These are phyloP conservation scores for Moricandia moricandioides DNA, from an alignment of 345 rosid species.

Conservation along the genomic window DNA sequence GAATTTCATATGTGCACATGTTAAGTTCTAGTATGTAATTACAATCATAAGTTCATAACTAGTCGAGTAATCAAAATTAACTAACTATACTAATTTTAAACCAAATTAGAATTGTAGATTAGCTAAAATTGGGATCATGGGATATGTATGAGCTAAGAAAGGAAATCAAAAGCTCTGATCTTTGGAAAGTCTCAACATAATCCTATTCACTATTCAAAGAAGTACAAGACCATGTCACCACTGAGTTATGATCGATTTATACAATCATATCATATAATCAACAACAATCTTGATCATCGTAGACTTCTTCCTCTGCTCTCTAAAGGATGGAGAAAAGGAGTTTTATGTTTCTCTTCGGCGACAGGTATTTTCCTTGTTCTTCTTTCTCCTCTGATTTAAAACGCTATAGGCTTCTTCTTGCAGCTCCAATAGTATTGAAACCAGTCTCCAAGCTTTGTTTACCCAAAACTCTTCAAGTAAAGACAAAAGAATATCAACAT, in stretches of 20 bases:
- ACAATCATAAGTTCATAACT: too few species aligned
- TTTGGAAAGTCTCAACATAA: background rate
- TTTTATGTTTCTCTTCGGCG: background rate
- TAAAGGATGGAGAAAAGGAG: background rate
- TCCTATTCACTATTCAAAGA: background rate
- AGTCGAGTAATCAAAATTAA: too few species aligned
- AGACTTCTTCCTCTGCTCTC: background rate
- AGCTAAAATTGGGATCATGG: background rate
- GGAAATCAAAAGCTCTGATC: constrained; percentile 2
- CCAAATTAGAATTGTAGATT: too few species aligned
- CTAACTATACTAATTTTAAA: too few species aligned
- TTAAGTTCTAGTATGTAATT: too few species aligned
- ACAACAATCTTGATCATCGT: background rate
- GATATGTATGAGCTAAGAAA: background rate
- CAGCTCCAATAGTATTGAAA: background rate
- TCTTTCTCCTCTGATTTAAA: background rate
- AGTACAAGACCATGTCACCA: background rate
- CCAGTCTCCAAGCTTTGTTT: background rate
- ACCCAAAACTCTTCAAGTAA: background rate
- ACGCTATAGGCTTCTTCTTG: background rate
- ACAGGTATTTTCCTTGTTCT: background rate
- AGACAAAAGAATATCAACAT: background rate
- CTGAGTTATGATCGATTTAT: background rate
- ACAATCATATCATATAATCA: too few species aligned
- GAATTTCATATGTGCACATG: too few species aligned